These are phyloP conservation scores for Boletus sp. DNA, from an alignment of 1,284 basidiomycete species.

Conservation along the genomic window DNA sequence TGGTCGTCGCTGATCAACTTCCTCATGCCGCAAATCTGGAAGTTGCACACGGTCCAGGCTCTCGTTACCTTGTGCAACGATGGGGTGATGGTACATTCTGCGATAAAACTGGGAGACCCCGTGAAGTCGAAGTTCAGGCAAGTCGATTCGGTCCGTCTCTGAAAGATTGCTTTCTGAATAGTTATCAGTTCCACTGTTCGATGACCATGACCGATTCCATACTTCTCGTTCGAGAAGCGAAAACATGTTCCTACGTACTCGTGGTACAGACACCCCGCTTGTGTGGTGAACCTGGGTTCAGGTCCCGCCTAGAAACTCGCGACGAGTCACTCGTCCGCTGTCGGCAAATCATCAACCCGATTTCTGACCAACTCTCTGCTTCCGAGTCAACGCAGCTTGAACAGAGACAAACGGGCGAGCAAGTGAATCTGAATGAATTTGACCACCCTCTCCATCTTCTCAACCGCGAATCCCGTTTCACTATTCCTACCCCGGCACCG, in stretches of 20 bases:
- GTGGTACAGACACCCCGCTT: constrained; percentile 91
- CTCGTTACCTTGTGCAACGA: constrained; percentile 87
- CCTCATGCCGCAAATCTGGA: constrained; percentile 63
- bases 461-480: constrained; percentile 47
- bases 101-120: constrained; percentile 81
- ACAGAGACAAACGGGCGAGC: constrained; percentile 30
- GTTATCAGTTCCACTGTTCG: constrained; percentile 83
- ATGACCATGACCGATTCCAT: constrained; percentile 86
- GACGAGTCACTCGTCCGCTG: constrained; percentile 71
- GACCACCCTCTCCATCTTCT: constrained; percentile 54
- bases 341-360: constrained; percentile 58
- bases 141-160: constrained; percentile 23
- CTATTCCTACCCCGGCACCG: constrained; percentile 36
- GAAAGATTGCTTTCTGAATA: constrained; percentile 13
- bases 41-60: constrained; percentile 69
- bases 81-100: constrained; percentile 90
- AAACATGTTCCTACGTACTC: constrained; percentile 86
- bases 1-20: constrained; percentile 63
- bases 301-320: constrained; percentile 60
- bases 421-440: constrained; percentile 32
- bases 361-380: constrained; percentile 26
- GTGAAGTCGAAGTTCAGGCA: constrained; percentile 91
- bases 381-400: constrained; percentile 34
- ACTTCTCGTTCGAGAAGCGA: constrained; percentile 86
- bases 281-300: constrained; percentile 88